These are phyloP conservation scores for Aurantiochytrium sp. DNA, from an alignment of 108 stramenopile species.

Conservation along the genomic window DNA sequence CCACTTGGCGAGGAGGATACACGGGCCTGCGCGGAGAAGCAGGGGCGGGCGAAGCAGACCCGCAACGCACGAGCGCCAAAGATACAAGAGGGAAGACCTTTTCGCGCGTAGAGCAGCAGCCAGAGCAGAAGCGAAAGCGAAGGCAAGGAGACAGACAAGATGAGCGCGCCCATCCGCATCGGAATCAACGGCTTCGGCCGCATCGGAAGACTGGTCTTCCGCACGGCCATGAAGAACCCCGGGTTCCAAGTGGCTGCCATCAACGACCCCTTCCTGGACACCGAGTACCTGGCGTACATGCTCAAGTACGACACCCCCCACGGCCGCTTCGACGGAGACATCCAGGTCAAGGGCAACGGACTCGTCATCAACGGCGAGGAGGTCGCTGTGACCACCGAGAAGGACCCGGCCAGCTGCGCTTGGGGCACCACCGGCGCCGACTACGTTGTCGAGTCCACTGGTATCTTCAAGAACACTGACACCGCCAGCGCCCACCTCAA, in stretches of 20 bases:
- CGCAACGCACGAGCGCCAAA: background rate
- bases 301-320: conserved; percentile 90
- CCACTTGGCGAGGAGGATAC: no score
- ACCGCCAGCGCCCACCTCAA: conserved; percentile 69
- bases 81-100: background rate
- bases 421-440: conserved; percentile 86
- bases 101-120: background rate
- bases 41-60: background rate
- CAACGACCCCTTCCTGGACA: conserved; percentile 64
- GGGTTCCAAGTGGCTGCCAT: conserved; percentile 86
- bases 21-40: background rate
- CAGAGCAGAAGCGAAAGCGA: background rate
- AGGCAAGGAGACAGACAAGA: background rate
- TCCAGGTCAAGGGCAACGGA: conserved; percentile 47
- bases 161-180: conserved; percentile 49
- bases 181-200: conserved; percentile 98
- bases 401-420: conserved; percentile 82
- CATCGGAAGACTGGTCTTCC: conserved; percentile 91
- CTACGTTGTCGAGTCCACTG: conserved; percentile 93
- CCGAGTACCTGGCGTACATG: conserved; percentile 72
- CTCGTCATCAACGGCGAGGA: conserved; percentile 52
- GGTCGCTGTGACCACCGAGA: conserved; percentile 79
- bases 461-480: conserved; percentile 79
- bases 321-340: conserved; percentile 63
- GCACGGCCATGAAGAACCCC: conserved; percentile 78